These are phyloP conservation scores for Apiotrichum veenhuisii DNA, from an alignment of 1,284 basidiomycete species.

Conservation along the genomic window DNA sequence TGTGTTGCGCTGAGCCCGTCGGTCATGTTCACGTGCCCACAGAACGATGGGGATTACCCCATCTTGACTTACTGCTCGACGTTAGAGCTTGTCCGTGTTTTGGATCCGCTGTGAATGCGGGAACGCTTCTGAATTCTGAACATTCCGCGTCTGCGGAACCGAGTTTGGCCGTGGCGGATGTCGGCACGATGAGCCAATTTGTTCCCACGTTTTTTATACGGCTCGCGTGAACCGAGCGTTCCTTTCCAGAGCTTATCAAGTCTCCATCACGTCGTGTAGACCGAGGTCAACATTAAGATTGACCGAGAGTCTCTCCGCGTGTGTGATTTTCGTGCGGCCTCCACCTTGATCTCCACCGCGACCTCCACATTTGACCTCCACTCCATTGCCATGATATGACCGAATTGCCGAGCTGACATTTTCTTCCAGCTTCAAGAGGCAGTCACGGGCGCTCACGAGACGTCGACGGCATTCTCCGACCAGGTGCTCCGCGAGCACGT, in stretches of 20 bases:
- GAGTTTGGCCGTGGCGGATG: neutral
- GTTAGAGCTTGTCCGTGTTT: too few species aligned
- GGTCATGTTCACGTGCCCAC: too few species aligned
- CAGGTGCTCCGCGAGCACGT: conserved; percentile 87
- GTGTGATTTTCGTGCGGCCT: too few species aligned
- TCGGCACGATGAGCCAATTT: too few species aligned
- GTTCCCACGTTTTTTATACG: neutral
- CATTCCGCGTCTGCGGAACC: neutral
- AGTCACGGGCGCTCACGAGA: conserved; percentile 89
- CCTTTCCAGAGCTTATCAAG: too few species aligned
- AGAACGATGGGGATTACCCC: too few species aligned
- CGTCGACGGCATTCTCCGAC: conserved; percentile 89
- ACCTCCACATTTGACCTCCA: neutral
- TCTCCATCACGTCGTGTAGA: neutral
- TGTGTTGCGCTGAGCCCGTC: too few species aligned
- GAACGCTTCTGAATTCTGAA: too few species aligned
- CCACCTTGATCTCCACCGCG: neutral
- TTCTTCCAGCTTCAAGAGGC: conserved; percentile 82
- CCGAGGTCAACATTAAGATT: neutral
- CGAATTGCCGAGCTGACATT: conserved; percentile 1
- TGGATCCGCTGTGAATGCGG: neutral
- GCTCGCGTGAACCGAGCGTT: neutral
- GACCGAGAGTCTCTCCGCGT: too few species aligned
- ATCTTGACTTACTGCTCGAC: too few species aligned
- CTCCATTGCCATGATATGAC: too few species aligned